A percentile compares a stretch with the other conserved stretches of the same genome.
phyloP scores from a whole-genome alignment of 1,139 yeast species.

The Debaryomyces sp. region DNA sequence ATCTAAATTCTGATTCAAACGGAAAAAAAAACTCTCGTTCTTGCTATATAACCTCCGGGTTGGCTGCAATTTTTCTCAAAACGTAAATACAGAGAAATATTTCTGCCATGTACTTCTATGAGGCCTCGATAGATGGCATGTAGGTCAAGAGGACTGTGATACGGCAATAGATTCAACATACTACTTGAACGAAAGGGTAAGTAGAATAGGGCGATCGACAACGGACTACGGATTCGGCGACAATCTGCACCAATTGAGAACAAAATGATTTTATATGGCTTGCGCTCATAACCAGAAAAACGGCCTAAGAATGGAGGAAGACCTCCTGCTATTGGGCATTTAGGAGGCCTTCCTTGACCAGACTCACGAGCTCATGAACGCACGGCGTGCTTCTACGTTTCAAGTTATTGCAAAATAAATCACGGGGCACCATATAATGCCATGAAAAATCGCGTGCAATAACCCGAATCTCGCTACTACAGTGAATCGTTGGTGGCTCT shows the following conservation, averaged over 20 bases:
- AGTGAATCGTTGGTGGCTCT: slow-evolving; percentile 66
- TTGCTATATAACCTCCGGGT: neutral
- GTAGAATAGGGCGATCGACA: neutral
- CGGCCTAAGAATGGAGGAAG: neutral
- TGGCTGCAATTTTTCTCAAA: neutral
- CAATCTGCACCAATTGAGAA: neutral
- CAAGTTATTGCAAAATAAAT: slow-evolving; percentile 7
- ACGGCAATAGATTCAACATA: neutral
- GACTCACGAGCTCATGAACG: neutral
- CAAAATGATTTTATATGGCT: too few relatives aligned
- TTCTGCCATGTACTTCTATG: neutral
- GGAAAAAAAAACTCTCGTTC: too few relatives aligned
- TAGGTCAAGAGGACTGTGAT: neutral
- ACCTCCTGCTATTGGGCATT: neutral
- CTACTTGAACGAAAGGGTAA: too few relatives aligned
- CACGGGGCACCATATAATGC: slow-evolving; percentile 9
- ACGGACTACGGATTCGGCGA: neutral
- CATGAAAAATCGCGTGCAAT: slow-evolving; percentile 11
- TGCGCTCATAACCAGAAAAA: slow-evolving; percentile 6
- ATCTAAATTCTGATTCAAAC: too few relatives aligned
- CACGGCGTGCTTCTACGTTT: neutral
- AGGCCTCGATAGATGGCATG: neutral
- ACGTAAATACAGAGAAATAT: neutral
- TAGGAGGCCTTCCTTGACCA: neutral
- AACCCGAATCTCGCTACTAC: slow-evolving; percentile 20